Base-by-base conservation (phyloP, 192 early-diverging fungal species). In the Coemansia sp. region DNA sequence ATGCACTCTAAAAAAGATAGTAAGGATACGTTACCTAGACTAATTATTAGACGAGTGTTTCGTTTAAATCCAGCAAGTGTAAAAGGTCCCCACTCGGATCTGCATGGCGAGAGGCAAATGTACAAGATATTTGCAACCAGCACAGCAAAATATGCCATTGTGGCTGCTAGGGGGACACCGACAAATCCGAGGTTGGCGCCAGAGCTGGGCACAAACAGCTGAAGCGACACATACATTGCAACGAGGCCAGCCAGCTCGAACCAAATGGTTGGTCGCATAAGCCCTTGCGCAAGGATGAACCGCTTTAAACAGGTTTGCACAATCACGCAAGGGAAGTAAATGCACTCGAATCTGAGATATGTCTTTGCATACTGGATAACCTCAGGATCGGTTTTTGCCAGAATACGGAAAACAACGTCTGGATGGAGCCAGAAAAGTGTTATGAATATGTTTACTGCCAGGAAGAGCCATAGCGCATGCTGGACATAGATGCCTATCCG, bases 221-320 rank as follows among this genome's bases (percentile, higher is more conserved):
- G 95, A 64, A 94, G 91, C 40, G 93, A 70, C 42, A 90, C 57
- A 7, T 88, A 76, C 77, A 93, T 95, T 37, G 91, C 53, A 8
- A 86, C 87, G 10, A 90, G 70, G 0, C 88, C 92, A 37, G 92
- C 74, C 13, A 87, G 48, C 30, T 93, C 86, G 51, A 95, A 87
- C 53, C 86, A 83, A 40, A 94, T 88, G 5, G 82, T 86, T 0
- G 93, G 92, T 18, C 87, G 81, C 96, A 98, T 96, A 66, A 92
- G 90, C 61, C 92, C 94, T 74, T 98, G 96, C 0, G 90, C 88
- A 72, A 95, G 88, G 46, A 96, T 77, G 70, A 86, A 96, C 37
- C 92, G 84, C 59, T 94, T 92, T 43, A 94, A 66, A 63, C 89
- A 91, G 25, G 94, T 92, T 85, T 90, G 89, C 15, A 91, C 83